These are phyloP conservation scores for Strigomonas culicis DNA, from an alignment of 208 protist species.

Conservation along the genomic window DNA sequence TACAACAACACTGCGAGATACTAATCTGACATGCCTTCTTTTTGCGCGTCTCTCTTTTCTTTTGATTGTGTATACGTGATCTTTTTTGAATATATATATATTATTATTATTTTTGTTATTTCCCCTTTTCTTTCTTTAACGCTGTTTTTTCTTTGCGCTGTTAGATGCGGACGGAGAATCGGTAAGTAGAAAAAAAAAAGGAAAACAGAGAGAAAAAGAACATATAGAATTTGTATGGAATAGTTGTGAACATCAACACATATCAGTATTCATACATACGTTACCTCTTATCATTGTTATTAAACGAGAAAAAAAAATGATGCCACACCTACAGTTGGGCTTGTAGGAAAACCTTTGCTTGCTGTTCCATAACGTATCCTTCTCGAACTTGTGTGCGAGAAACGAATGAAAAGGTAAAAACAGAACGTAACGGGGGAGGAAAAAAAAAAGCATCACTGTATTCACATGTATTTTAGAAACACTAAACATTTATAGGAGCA, in stretches of 20 bases:
- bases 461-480: too few relatives aligned
- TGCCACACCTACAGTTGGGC: too few relatives aligned
- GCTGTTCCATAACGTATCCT: too few relatives aligned
- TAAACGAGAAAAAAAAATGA: too few relatives aligned
- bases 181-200: neutral
- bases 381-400: too few relatives aligned
- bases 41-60: conserved; percentile 3
- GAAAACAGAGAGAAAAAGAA: neutral
- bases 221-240: neutral
- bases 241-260: neutral
- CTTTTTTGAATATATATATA: conserved; percentile 7
- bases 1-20: neutral
- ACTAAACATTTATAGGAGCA: too few relatives aligned
- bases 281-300: too few relatives aligned
- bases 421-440: too few relatives aligned
- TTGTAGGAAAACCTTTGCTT: too few relatives aligned
- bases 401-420: neutral
- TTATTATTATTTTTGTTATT: conserved; percentile 12
- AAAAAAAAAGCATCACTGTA: too few relatives aligned
- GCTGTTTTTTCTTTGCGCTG: conserved; percentile 13
- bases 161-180: neutral
- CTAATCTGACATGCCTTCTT: conserved; percentile 6
- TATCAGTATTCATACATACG: too few relatives aligned
- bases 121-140: conserved; percentile 6
- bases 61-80: conserved; percentile 12